Conservation (phyloP, 805 yeast species). For the Wickerhamomyces alni region DNA sequence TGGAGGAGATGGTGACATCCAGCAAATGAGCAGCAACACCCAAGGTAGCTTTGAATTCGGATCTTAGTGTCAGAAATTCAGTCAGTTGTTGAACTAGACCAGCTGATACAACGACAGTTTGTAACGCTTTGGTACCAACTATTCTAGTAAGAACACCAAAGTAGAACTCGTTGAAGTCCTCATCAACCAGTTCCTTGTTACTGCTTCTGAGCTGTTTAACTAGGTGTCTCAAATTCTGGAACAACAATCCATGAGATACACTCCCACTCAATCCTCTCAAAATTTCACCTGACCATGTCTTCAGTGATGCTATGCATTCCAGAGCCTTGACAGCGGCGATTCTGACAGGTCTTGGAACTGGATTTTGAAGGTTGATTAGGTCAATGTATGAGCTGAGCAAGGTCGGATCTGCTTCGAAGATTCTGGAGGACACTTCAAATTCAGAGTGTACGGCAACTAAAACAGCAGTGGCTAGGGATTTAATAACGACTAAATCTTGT, state of each 20-base stretch:
- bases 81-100: constrained; percentile 66
- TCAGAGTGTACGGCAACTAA: constrained; percentile 51
- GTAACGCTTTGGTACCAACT: constrained; percentile 48
- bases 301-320: constrained; percentile 61
- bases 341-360: constrained; percentile 47
- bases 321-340: constrained; percentile 60
- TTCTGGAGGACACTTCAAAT: constrained; percentile 52
- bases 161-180: constrained; percentile 41
- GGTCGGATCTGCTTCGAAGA: constrained; percentile 70
- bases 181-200: constrained; percentile 32
- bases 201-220: constrained; percentile 42
- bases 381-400: constrained; percentile 65
- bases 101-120: constrained; percentile 59
- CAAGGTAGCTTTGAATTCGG: constrained; percentile 48
- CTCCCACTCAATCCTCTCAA: constrained; percentile 77
- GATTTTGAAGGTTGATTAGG: constrained; percentile 60
- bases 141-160: constrained; percentile 59
- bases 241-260: constrained; percentile 77
- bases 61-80: constrained; percentile 49
- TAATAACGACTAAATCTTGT: constrained; percentile 51
- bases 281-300: constrained; percentile 70
- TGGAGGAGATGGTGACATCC: constrained; percentile 30
- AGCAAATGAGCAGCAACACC: constrained; percentile 58
- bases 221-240: constrained; percentile 65
- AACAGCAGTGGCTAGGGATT: constrained; percentile 63